phyloP scores from a whole-genome alignment of 768 basidiomycete species.

The Pleurotus djamor region DNA sequence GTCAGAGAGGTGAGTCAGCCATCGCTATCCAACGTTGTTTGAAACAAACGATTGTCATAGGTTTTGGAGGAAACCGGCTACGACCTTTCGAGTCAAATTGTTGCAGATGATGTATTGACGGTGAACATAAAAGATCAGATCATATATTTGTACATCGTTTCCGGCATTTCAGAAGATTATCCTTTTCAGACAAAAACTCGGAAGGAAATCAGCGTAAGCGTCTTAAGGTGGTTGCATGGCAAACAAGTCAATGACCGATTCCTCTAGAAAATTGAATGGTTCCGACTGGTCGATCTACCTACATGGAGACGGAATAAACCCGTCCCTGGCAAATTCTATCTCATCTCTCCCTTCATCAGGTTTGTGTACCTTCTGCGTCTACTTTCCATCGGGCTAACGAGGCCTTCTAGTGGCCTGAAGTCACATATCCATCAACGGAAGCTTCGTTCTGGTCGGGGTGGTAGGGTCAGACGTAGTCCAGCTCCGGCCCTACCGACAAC shows the following conservation, averaged over 20 bases:
- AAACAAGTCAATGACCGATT: slow-evolving; percentile 13
- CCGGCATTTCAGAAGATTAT: slow-evolving; percentile 84
- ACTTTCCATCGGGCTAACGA: neutral
- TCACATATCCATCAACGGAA: slow-evolving; percentile 65
- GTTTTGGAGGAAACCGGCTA: slow-evolving; percentile 98
- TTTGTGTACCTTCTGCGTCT: slow-evolving; percentile 28
- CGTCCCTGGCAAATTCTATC: slow-evolving; percentile 81
- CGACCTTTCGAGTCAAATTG: slow-evolving; percentile 70
- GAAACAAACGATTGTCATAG: slow-evolving; percentile 36
- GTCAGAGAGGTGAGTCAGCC: slow-evolving; percentile 74
- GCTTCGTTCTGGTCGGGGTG: slow-evolving; percentile 45
- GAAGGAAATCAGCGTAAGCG: slow-evolving; percentile 94
- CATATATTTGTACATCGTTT: slow-evolving; percentile 88
- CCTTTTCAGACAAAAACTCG: slow-evolving; percentile 91
- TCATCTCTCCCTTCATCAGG: slow-evolving; percentile 93
- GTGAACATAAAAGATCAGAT: slow-evolving; percentile 88
- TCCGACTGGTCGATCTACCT: slow-evolving; percentile 82
- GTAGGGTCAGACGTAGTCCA: slow-evolving; percentile 13
- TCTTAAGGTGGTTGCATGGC: slow-evolving; percentile 6
- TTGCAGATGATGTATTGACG: slow-evolving; percentile 72
- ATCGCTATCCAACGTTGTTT: neutral
- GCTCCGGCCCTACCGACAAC: slow-evolving; percentile 19
- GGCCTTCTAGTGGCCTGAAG: slow-evolving; percentile 52
- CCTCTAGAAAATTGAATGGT: slow-evolving; percentile 94
- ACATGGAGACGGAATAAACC: slow-evolving; percentile 85